These are phyloP conservation scores for Penicillium sp. DNA, from an alignment of 2,329 filamentous ascomycete species.

Conservation along the genomic window DNA sequence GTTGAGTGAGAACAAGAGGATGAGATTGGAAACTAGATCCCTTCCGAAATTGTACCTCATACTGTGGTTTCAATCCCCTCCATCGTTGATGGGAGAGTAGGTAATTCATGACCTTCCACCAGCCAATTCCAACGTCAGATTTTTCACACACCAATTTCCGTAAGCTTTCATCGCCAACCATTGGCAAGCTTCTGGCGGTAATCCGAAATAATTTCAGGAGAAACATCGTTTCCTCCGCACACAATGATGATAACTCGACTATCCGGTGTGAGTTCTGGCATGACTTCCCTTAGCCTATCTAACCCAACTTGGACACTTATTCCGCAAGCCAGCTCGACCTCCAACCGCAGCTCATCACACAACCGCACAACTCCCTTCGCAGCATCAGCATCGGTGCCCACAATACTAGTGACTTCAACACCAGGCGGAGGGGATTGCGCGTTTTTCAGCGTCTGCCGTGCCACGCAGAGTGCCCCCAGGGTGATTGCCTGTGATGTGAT, in stretches of 20 bases:
- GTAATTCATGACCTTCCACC: too few relatives aligned
- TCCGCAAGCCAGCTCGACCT: slow-evolving; percentile 76
- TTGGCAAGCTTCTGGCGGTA: slow-evolving; percentile 39
- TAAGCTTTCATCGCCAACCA: slow-evolving; percentile 21
- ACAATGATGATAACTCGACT: slow-evolving; percentile 32
- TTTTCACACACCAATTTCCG: neutral
- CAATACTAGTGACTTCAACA: slow-evolving; percentile 47
- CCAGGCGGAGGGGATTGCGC: slow-evolving; percentile 37
- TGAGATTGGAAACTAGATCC: neutral
- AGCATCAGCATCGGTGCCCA: slow-evolving; percentile 65
- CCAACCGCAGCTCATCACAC: slow-evolving; percentile 65
- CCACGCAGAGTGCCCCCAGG: slow-evolving; percentile 60
- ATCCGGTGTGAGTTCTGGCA: slow-evolving; percentile 23
- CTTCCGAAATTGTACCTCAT: too few relatives aligned
- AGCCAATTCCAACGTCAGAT: neutral
- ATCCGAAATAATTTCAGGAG: slow-evolving; percentile 43
- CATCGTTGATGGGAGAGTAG: too few relatives aligned
- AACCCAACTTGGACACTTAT: slow-evolving; percentile 53
- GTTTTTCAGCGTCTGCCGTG: slow-evolving; percentile 56
- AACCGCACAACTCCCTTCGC: slow-evolving; percentile 64
- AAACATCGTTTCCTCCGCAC: slow-evolving; percentile 44
- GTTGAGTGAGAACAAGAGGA: neutral
- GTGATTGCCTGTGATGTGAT: slow-evolving; percentile 67
- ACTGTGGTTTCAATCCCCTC: too few relatives aligned
- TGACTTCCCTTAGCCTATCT: slow-evolving; percentile 19